Evolutionary conservation across 768 basidiomycete genomes (phyloP), one percentile per base, ranked within the genome.

Genomic region (Boletus subparvulus): DNA sequence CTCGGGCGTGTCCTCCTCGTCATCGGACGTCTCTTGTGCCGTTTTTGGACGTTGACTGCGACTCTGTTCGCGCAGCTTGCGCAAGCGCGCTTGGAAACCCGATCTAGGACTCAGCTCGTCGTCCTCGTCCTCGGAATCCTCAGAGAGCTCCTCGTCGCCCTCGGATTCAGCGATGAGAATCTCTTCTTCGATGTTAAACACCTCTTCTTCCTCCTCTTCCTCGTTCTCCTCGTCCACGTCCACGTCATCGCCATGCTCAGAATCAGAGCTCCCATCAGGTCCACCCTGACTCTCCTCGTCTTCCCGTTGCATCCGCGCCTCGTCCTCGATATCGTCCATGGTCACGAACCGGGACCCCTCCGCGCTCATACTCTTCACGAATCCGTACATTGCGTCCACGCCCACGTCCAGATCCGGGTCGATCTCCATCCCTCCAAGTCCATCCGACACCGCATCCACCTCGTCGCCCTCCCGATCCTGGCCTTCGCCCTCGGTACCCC

Each of bases 291-390:
- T 73, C 1, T 76, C 74, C 28, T 77, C 80, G 54, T 85, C 84
- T 61, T 86, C 84, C 40, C 39, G 55, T 50, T 60, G 66, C 66
- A 86, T 80, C 60, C 68, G 70, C 54, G 75, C 77, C 50, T 73
- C 78, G 67, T 87, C 86, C 45, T 74, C 79, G 21, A 90, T 63
- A 70, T 92, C 89, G 63, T 85, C 87, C 72, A 85, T 83, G n/a
- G 85, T 86, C 45, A 80, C 70, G 58, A 79, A 77, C 44, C 56
- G 61, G 5, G 77, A 78, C 7, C 81, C 83, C 21, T 77, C 68
- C 9, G 60, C 77, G 55, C 80, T 70, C 76, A 82, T 78, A 6
- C 85, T 78, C 48, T 74, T 64, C 41, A 81, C 73, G 56, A 88
- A 88, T 14, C 71, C 65, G 56, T 70, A 67, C 85, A 89, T 81